Evolutionary conservation across 768 basidiomycete species (phyloP).

Genomic region (Lactarius akahatsu): DNA sequence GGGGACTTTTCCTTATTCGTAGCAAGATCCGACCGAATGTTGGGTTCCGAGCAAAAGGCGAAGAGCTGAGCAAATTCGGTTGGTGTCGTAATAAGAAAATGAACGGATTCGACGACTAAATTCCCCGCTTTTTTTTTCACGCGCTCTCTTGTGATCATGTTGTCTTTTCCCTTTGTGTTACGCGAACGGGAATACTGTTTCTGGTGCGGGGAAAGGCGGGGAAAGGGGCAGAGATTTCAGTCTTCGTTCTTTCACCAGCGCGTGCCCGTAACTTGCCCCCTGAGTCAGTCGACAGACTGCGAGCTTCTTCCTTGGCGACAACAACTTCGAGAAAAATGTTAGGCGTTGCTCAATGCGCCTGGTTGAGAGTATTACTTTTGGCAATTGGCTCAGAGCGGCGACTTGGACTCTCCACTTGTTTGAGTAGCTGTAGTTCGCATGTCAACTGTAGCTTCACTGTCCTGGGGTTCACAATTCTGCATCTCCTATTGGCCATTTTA

Average conservation of each 20-base stretch:
- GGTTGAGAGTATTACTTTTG: not conserved
- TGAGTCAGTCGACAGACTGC: not conserved
- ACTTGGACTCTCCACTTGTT: not conserved
- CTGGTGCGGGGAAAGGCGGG: not conserved
- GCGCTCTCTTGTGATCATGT: not conserved
- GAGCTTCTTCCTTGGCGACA: not conserved
- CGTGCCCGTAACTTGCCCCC: not conserved
- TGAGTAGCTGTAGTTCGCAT: not conserved
- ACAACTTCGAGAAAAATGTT: not conserved
- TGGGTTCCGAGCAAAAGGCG: not conserved
- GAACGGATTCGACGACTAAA: not conserved
- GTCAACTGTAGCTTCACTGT: not conserved
- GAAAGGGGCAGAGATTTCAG: not conserved
- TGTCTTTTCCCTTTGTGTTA: not conserved
- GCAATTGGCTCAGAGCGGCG: not conserved
- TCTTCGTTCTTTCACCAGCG: not conserved
- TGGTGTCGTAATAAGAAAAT: not conserved
- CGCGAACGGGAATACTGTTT: constrained; percentile 1
- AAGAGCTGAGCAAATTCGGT: not conserved
- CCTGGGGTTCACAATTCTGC: not conserved
- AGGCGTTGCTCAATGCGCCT: not conserved
- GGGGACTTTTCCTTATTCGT: not conserved
- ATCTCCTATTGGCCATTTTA: not conserved
- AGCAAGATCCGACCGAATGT: not conserved
- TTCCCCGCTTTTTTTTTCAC: not conserved